Conservation (phyloP, 495 filamentous ascomycete species). For the Pyrenopolyporus hunteri region DNA sequence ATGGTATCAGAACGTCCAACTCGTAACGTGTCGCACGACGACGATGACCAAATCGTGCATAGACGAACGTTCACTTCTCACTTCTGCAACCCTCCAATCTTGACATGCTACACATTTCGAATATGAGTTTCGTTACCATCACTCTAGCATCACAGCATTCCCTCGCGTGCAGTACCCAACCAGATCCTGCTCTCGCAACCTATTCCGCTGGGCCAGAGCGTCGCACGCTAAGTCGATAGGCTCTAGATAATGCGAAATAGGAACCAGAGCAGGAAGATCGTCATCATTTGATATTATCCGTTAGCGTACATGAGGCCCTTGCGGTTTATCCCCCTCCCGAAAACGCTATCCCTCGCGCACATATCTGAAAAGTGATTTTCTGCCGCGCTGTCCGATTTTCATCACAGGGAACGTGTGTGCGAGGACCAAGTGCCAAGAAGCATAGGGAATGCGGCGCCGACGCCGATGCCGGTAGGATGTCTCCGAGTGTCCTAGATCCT, state of each 20-base stretch:
- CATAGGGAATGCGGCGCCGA: constrained; percentile 24
- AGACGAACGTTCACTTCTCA: constrained; percentile 5
- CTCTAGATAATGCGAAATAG: constrained; percentile 23
- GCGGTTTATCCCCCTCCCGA: background rate
- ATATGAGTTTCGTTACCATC: background rate
- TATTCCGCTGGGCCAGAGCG: constrained; percentile 3
- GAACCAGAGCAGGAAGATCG: constrained; percentile 14
- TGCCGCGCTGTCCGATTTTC: background rate
- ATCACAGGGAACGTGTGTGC: background rate
- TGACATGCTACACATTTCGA: background rate
- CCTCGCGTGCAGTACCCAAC: constrained; percentile 11
- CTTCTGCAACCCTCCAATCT: constrained; percentile 10
- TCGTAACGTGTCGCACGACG: constrained; percentile 4
- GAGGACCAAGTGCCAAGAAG: constrained; percentile 2
- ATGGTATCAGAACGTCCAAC: constrained; percentile 12
- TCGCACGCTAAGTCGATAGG: constrained; percentile 22
- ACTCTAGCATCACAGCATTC: background rate
- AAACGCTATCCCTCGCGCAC: background rate
- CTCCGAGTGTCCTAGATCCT: constrained; percentile 11
- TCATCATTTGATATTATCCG: constrained; percentile 1
- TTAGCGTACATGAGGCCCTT: background rate
- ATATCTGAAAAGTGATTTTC: background rate
- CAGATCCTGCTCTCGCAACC: constrained; percentile 9
- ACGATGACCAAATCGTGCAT: constrained; percentile 30
- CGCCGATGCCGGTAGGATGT: constrained; percentile 34